Evolutionary conservation across 2,329 filamentous ascomycete species (phyloP).

Genomic region (Endoconidiophora laricicola): DNA sequence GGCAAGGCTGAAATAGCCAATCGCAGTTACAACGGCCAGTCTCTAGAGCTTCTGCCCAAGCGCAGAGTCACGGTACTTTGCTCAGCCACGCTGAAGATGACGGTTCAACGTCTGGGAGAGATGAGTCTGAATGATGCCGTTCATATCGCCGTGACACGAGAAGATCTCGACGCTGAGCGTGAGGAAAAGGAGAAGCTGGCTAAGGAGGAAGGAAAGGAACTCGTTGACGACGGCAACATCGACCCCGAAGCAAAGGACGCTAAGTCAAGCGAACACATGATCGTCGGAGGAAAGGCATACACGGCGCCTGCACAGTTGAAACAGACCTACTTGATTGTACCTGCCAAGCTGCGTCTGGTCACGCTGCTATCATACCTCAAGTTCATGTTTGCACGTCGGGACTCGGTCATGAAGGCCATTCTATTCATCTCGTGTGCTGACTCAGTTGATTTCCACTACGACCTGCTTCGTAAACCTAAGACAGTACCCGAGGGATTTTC

Average conservation of each 20-base stretch:
- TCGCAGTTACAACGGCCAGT: constrained; percentile 39
- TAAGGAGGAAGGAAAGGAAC: constrained; percentile 4
- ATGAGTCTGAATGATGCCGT: constrained; percentile 89
- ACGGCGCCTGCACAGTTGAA: constrained; percentile 83
- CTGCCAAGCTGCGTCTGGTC: constrained; percentile 79
- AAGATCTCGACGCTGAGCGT: constrained; percentile 23
- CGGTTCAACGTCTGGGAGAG: constrained; percentile 81
- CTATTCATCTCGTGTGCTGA: constrained; percentile 95
- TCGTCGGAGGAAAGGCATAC: constrained; percentile 31
- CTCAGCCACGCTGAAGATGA: constrained; percentile 96
- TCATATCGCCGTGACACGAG: constrained; percentile 57
- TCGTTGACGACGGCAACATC: constrained; percentile 1
- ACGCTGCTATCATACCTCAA: constrained; percentile 73
- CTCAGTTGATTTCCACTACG: constrained; percentile 91
- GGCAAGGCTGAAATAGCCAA: constrained; percentile 45
- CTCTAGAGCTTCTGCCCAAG: constrained; percentile 49
- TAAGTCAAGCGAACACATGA: neutral
- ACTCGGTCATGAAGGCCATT: constrained; percentile 90
- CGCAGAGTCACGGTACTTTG: constrained; percentile 78
- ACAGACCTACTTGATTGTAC: constrained; percentile 75
- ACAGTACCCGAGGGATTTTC: constrained; percentile 15
- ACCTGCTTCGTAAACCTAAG: constrained; percentile 38
- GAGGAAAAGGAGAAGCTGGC: constrained; percentile 26
- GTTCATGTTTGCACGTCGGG: constrained; percentile 71
- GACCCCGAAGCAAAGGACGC: constrained; percentile 6